A percentile compares a stretch with the other conserved stretches of the same genome.
Evolutionary conservation across 2,329 filamentous ascomycete species (phyloP).

Genomic region (Magnaporthales sp.): DNA sequence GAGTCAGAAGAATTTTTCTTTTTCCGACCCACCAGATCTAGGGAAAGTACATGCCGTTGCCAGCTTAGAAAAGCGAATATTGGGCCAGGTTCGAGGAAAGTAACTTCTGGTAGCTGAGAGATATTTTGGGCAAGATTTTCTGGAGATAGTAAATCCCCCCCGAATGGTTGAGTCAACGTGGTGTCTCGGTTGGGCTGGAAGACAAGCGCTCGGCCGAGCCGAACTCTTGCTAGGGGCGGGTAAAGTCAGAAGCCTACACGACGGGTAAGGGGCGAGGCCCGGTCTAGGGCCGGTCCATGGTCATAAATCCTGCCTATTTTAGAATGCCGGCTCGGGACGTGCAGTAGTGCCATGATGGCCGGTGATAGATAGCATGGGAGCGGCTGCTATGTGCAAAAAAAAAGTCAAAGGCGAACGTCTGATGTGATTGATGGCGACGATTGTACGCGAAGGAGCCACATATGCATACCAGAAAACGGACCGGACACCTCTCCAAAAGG

Average conservation of each 20-base stretch:
- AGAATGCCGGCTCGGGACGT: not conserved
- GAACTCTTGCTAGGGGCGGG: not conserved
- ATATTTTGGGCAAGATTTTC: not conserved
- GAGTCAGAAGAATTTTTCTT: too few relatives aligned
- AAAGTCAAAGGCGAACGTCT: not conserved
- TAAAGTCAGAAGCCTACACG: not conserved
- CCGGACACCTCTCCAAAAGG: not conserved
- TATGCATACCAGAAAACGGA: not conserved
- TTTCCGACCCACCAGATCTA: too few relatives aligned
- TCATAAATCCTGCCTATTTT: not conserved
- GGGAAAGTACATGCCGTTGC: too few relatives aligned
- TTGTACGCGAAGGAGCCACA: not conserved
- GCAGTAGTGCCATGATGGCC: not conserved
- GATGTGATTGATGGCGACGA: not conserved
- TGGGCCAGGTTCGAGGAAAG: not conserved
- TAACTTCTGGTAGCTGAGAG: not conserved
- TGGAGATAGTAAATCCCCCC: not conserved
- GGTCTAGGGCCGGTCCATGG: not conserved
- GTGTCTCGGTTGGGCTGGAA: not conserved
- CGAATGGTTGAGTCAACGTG: not conserved
- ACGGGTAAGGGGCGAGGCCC: not conserved
- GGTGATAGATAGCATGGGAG: not conserved
- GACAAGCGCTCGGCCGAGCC: not conserved
- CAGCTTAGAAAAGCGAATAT: too few relatives aligned
- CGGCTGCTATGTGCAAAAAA: not conserved